Evolutionary conservation across 441 rosid genomes (phyloP).

Genomic region (Kokia cookei): DNA sequence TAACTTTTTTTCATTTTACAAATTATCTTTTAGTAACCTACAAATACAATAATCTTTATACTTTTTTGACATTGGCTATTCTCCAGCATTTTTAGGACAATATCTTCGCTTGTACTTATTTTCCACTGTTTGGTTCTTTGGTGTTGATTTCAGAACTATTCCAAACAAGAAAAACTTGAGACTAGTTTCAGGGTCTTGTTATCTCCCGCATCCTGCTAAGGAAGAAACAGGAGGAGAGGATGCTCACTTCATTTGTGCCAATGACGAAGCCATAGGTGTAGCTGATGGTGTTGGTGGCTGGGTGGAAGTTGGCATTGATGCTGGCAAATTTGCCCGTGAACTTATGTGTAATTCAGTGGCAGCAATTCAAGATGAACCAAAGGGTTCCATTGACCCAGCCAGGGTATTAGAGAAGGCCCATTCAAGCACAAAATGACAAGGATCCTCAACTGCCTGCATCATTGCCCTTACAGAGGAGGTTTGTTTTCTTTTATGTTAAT

Average conservation of each 20-base stretch:
- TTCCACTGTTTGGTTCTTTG: background rate
- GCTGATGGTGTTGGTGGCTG: constrained; percentile 87
- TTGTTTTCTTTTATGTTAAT: constrained; percentile 2
- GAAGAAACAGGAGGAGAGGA: constrained; percentile 71
- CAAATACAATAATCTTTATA: too few species aligned
- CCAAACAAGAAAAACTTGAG: constrained; percentile 32
- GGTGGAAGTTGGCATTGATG: constrained; percentile 70
- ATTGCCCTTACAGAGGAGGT: constrained; percentile 57
- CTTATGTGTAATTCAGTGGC: constrained; percentile 53
- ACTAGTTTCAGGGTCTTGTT: constrained; percentile 56
- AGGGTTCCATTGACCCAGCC: constrained; percentile 41
- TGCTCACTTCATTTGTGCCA: constrained; percentile 60
- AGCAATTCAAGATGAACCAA: constrained; percentile 49
- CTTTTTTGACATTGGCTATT: background rate
- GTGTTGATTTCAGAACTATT: constrained; percentile 21
- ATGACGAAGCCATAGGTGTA: constrained; percentile 61
- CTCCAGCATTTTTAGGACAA: background rate
- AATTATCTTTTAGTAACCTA: background rate
- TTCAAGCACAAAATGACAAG: constrained; percentile 45
- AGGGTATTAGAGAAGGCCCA: constrained; percentile 64
- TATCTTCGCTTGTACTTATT: background rate
- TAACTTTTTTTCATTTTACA: background rate
- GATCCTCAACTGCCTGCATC: constrained; percentile 74
- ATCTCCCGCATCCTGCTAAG: constrained; percentile 66
- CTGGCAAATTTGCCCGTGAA: constrained; percentile 55